These are phyloP conservation scores for Phaffomyces antillensis DNA, from an alignment of 805 yeast species.

Conservation along the genomic window DNA sequence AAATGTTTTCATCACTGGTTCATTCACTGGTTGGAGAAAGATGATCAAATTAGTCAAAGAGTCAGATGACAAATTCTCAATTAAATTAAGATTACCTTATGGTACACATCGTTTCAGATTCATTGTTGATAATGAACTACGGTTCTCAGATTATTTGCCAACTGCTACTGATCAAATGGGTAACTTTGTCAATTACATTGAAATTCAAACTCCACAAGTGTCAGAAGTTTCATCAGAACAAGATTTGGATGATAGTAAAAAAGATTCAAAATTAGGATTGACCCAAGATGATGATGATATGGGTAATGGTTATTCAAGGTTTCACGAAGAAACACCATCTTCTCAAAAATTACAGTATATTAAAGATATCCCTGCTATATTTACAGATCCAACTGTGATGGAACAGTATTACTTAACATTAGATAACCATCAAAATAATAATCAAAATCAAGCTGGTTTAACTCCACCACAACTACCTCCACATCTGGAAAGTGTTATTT, in stretches of 20 bases:
- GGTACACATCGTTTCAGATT: conserved; percentile 93
- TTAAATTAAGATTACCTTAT: conserved; percentile 71
- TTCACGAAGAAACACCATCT: conserved; percentile 51
- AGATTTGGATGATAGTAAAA: conserved; percentile 20
- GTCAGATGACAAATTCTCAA: conserved; percentile 49
- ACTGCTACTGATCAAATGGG: conserved; percentile 98
- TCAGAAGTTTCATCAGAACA: conserved; percentile 32
- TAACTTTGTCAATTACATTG: conserved; percentile 86
- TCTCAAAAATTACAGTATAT: conserved; percentile 36
- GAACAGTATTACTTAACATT: conserved; percentile 75
- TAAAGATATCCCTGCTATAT: conserved; percentile 71
- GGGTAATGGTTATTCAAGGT: conserved; percentile 75
- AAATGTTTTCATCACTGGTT: conserved; percentile 92
- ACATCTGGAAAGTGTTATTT: conserved; percentile 87
- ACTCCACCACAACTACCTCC: conserved; percentile 98
- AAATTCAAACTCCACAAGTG: conserved; percentile 39
- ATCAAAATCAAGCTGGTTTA: conserved; percentile 51
- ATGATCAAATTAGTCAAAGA: conserved; percentile 78
- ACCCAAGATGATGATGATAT: conserved; percentile 70
- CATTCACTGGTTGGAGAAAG: conserved; percentile 97
- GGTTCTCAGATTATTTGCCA: conserved; percentile 84
- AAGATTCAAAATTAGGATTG: conserved; percentile 57
- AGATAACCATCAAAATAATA: conserved; percentile 58
- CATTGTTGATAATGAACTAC: conserved; percentile 87
- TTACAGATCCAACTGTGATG: conserved; percentile 82